Conservation (phyloP, 1,284 basidiomycete species). For the Ceratobasidium papillatum region DNA sequence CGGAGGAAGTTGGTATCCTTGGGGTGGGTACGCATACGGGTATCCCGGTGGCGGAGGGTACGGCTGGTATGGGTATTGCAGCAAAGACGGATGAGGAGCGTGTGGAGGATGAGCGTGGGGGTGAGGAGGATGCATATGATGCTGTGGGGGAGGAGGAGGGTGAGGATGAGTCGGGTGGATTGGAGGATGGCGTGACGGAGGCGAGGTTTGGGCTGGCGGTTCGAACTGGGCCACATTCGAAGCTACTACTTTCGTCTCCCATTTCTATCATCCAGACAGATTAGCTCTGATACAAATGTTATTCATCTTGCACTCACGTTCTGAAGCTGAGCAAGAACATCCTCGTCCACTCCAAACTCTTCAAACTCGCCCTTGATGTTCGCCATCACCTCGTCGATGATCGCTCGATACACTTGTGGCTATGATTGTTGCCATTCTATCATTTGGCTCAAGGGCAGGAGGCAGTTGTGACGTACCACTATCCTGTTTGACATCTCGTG, state of each 20-base stretch:
- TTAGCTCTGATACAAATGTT: background rate
- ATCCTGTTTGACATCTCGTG: slow-evolving; percentile 45
- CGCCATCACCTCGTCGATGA: slow-evolving; percentile 67
- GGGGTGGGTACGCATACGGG: slow-evolving; percentile 33
- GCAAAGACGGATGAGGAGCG: slow-evolving; percentile 28
- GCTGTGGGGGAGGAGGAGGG: slow-evolving; percentile 45
- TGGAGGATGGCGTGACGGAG: slow-evolving; percentile 45
- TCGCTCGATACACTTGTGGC: slow-evolving; percentile 62
- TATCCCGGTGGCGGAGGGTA: slow-evolving; percentile 33
- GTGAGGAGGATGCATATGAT: slow-evolving; percentile 29
- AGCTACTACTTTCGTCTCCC: slow-evolving; percentile 64
- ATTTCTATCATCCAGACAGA: slow-evolving; percentile 52
- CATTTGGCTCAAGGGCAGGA: no score
- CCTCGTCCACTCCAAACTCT: slow-evolving; percentile 68
- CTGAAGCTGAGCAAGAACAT: slow-evolving; percentile 61
- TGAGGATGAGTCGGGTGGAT: slow-evolving; percentile 44
- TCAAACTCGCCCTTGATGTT: slow-evolving; percentile 66
- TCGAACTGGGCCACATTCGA: slow-evolving; percentile 65
- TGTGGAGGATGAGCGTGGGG: slow-evolving; percentile 16
- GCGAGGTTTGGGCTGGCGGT: slow-evolving; percentile 47
- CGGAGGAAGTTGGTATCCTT: slow-evolving; percentile 40
- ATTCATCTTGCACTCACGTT: slow-evolving; percentile 50
- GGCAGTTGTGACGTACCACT: slow-evolving; percentile 41
- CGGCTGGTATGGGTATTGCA: slow-evolving; percentile 26
- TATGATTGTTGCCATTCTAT: slow-evolving; percentile 49